Base-by-base conservation (phyloP, 805 yeast species). In the Lachancea dasiensis region DNA sequence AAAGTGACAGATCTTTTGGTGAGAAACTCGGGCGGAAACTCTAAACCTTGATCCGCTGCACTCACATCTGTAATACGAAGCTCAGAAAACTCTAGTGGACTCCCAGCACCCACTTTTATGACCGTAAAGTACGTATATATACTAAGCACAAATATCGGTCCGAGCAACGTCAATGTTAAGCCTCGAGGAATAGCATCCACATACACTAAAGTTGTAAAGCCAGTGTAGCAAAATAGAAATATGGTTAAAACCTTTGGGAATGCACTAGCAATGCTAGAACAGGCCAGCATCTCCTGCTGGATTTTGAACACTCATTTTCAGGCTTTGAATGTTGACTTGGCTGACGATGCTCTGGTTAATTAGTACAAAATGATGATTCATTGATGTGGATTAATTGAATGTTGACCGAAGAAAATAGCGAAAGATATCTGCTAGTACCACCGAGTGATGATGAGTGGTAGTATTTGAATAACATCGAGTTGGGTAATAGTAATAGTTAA, bases 71-170 rank as follows among this genome's bases (percentile, higher is more conserved):
- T 20, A 9, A 70, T 56, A 13, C 50, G 47, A 21, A 81, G 56
- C 27, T 65, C 72, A 0, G 65, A 60, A 46, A 65, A 78, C 44
- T 80, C 86, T 14, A 64, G 43, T 0, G 90, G 86, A 13, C 81
- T 73, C 0, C 90, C 90, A 0, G 82, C 70, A 0, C 86, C 86
- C 1, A 60, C 58, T 1, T 23, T n/a, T 1, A 79, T 65, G 3
- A 79, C 72, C 44, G 63, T 58, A 52, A 62, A 74, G 52, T 81
- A 81, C 2, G 81, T 63, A 46, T 67, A 67, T 4, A 79, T 23
- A 2, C 54, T 48, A 2, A 50, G 13, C 1, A 29, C 10, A 4
- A 48, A 8, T 7, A 41, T 15, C 10, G 34, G 24, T 4, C 46
- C 15, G 4, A 50, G 23, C 14, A 40, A 4, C 2, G 30, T 1